A percentile compares a stretch with the other conserved stretches of the same genome.
Evolutionary conservation across 371 early-diverging fungal species (phyloP).

Genomic region (Parasitella parasitica): DNA sequence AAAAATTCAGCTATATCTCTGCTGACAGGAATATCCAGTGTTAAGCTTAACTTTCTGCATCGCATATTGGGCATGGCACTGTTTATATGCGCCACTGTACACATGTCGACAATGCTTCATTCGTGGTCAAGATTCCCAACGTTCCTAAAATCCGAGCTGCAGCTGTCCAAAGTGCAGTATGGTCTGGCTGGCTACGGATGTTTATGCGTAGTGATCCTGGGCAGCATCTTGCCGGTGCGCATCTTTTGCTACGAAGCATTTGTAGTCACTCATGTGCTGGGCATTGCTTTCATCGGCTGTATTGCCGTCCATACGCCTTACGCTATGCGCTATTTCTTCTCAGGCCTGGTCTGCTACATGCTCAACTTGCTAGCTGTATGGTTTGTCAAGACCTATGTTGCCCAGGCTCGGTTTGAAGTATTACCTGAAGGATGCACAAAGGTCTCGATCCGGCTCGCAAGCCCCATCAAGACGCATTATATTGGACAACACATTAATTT

Average conservation of each 20-base stretch:
- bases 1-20: conserved; percentile 54
- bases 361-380: conserved; percentile 55
- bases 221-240: conserved; percentile 54
- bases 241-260: conserved; percentile 51
- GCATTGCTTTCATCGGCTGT: conserved; percentile 50
- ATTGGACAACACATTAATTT: conserved; percentile 60
- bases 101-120: conserved; percentile 49
- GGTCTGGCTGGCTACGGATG: conserved; percentile 55
- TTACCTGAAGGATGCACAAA: conserved; percentile 47
- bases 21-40: conserved; percentile 56
- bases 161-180: conserved; percentile 46
- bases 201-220: conserved; percentile 49
- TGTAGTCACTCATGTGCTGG: conserved; percentile 47
- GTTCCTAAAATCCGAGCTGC: conserved; percentile 39
- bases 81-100: conserved; percentile 50
- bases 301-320: conserved; percentile 60
- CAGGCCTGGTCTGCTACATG: conserved; percentile 49
- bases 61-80: conserved; percentile 48
- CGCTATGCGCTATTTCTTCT: conserved; percentile 60
- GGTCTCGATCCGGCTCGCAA: conserved; percentile 42
- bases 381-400: conserved; percentile 53
- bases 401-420: conserved; percentile 46
- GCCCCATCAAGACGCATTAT: conserved; percentile 31
- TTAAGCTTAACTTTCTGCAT: conserved; percentile 53
- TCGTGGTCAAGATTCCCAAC: conserved; percentile 50